Evolutionary conservation across 202 grass and related monocot species (phyloP).

Genomic region (Schoenoplectus triqueter): DNA sequence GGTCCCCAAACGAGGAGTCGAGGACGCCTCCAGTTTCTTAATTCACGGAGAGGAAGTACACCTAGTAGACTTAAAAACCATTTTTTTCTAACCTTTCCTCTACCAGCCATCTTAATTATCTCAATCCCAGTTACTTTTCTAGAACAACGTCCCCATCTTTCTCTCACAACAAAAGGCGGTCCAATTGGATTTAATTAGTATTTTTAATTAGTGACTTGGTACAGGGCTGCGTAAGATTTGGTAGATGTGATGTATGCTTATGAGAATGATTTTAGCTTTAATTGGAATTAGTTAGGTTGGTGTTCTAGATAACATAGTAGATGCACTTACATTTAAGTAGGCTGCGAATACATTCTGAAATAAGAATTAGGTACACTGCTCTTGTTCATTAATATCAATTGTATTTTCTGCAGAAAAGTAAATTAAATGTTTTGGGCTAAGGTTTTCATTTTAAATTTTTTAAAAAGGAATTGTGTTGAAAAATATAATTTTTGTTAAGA

Average conservation of each 20-base stretch:
- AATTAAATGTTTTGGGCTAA: background rate
- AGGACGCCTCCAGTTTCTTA: background rate
- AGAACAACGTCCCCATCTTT: conserved; percentile 24
- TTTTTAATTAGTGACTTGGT: background rate
- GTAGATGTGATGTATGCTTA: conserved; percentile 25
- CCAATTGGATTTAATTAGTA: background rate
- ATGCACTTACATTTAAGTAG: conserved; percentile 22
- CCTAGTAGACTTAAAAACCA: background rate
- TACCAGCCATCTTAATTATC: conserved; percentile 24
- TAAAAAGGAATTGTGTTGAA: too few relatives aligned
- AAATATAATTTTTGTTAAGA: background rate
- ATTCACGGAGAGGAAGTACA: background rate
- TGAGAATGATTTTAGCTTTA: conserved; percentile 34
- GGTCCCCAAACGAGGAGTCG: background rate
- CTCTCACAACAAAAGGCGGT: conserved; percentile 1
- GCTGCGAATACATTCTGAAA: background rate
- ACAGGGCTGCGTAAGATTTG: conserved; percentile 31
- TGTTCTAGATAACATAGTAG: conserved; percentile 27
- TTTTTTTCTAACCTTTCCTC: conserved; percentile 15
- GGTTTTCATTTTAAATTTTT: background rate
- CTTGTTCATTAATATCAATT: background rate
- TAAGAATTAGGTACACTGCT: conserved; percentile 14
- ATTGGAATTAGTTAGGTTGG: conserved; percentile 29
- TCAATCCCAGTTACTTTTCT: conserved; percentile 29
- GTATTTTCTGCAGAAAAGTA: background rate